Base-by-base conservation (phyloP, 352 stramenopile genomes). In the Globisporangium canariense region DNA sequence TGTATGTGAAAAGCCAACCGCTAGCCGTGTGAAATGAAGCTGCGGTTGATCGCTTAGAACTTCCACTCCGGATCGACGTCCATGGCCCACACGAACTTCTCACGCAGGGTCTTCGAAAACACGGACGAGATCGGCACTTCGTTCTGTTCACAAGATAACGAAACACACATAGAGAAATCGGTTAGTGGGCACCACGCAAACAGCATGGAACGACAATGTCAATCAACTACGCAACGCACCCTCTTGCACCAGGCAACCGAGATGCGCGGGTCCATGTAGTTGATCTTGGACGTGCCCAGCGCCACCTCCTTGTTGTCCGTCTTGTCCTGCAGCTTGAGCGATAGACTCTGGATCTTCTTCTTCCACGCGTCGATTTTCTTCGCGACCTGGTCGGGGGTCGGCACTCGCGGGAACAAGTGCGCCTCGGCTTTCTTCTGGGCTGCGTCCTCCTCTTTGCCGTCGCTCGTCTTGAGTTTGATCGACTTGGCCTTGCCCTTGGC, bases 81-180 rank as follows among this genome's bases (percentile, higher is more conserved):
- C 97, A 99, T 99, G 36, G 98, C 96, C 98, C 98, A 99, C 60
- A 99, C 98, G 77, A 99, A 99, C 76, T 99, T 99, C 65, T 99
- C 97, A 50, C 96, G 87, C 62, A 99, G 82, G 1, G 97, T 98
- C 66, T 98, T 99, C 16, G 97, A 96, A 76, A 99, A 99, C 32
- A 99, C 91, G 49, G 96, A 93, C 70, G 98, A 97, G 66, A 99
- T 99, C 25, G 97, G 97, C 41, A 99, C 86, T 79, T 98, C 92
- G 64, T 97, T 96, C 86, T 94, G 65, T n/a, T n/a, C 7, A 20
- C 25, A 32, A 46, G 7, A 11, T 30, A 20, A 53, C 18, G 18
- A 38, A 40, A n/a, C 6, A 16, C 58, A 20, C 22, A 13, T 55
- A 49, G 28, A 10, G 62, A 43, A 22, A 62, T 59, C 52, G 58